phyloP scores from a whole-genome alignment of 1,139 yeast genomes.

The Hemisphaericaspora subhashii region DNA sequence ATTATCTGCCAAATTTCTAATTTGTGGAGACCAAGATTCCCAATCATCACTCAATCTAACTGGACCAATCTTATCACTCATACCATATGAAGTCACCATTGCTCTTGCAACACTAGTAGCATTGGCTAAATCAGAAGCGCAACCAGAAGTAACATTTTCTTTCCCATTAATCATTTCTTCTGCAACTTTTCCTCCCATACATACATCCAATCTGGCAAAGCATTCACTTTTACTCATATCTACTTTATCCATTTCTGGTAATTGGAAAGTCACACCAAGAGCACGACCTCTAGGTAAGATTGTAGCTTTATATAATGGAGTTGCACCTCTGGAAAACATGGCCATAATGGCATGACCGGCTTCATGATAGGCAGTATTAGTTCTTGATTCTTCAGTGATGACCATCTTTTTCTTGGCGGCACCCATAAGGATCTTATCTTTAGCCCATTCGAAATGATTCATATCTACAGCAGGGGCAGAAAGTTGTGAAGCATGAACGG shows the following conservation, averaged over 20 bases:
- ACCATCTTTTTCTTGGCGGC: conserved; percentile 98
- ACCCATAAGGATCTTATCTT: conserved; percentile 95
- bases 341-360: conserved; percentile 99
- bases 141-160: conserved; percentile 92
- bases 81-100: conserved; percentile 95
- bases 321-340: conserved; percentile 91
- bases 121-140: conserved; percentile 83
- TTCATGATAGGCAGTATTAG: conserved; percentile 95
- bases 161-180: conserved; percentile 90
- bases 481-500: conserved; percentile 91
- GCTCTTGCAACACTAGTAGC: conserved; percentile 95
- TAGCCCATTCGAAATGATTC: conserved; percentile 98
- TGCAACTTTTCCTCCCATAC: conserved; percentile 99
- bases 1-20: conserved; percentile 87
- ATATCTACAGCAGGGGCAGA: conserved; percentile 89
- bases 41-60: conserved; percentile 83
- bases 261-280: conserved; percentile 91
- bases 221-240: conserved; percentile 90
- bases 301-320: conserved; percentile 94
- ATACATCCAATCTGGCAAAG: conserved; percentile 87
- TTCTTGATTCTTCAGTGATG: conserved; percentile 89
- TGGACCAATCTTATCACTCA: conserved; percentile 94
- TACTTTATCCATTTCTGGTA: conserved; percentile 97
- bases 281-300: conserved; percentile 97
- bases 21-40: conserved; percentile 90